A percentile compares a stretch with the other conserved stretches of the same genome.
Conservation (phyloP, 2,329 filamentous ascomycete species). For the Ophiostoma sp. region DNA sequence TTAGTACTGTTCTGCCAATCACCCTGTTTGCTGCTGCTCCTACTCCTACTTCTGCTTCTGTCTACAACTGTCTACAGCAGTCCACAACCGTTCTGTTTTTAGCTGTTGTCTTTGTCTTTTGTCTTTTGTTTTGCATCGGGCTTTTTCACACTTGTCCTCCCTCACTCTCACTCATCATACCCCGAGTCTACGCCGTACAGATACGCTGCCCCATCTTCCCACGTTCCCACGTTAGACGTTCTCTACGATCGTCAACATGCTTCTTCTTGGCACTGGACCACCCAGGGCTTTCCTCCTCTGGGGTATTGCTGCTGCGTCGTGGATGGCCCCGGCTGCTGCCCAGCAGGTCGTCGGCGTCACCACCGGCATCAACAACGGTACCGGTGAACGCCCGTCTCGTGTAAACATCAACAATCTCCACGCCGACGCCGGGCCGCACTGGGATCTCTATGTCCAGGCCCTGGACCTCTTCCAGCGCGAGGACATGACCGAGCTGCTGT, state of each 20-base stretch:
- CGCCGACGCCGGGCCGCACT: conserved; percentile 39
- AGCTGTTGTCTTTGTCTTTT: neutral
- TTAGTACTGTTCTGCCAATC: neutral
- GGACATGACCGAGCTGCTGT: conserved; percentile 39
- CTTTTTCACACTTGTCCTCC: conserved; percentile 1
- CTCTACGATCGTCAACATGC: neutral
- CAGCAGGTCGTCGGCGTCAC: conserved; percentile 36
- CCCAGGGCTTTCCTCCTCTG: neutral
- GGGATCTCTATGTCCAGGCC: conserved; percentile 48
- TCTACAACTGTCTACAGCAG: no score
- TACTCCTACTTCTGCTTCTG: no score
- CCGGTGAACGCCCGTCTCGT: conserved; percentile 41
- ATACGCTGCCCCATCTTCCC: no score
- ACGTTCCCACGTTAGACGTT: no score
- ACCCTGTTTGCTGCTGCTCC: neutral
- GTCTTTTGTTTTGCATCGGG: neutral
- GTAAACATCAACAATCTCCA: conserved; percentile 45
- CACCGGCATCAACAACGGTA: conserved; percentile 34
- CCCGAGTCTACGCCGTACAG: no score
- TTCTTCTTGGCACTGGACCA: neutral
- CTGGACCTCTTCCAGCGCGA: conserved; percentile 40
- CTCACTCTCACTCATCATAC: neutral
- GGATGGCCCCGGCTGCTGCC: conserved; percentile 5
- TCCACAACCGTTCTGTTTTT: no score
- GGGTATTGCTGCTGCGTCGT: neutral